Evolutionary conservation across 257 asterid genomes (phyloP).

Genomic region (Eucommia ulmoides): DNA sequence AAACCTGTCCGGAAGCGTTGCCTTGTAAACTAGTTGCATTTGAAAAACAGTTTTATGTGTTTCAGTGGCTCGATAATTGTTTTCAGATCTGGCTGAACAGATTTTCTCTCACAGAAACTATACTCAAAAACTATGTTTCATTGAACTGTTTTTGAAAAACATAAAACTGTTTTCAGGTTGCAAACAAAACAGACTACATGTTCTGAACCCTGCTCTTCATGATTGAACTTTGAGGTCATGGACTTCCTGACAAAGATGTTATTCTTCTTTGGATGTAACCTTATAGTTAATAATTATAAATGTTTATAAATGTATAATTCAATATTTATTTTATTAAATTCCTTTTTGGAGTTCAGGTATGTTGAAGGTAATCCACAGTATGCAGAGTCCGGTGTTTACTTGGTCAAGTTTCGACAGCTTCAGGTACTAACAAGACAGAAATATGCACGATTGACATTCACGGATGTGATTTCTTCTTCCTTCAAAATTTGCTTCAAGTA

Average conservation of each 20-base stretch:
- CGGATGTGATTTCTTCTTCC: neutral
- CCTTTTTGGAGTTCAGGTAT: constrained; percentile 41
- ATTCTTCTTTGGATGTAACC: no score
- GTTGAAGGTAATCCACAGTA: constrained; percentile 95
- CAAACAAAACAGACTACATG: no score
- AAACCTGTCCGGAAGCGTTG: neutral
- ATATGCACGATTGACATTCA: no score
- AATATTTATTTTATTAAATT: neutral
- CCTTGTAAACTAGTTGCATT: neutral
- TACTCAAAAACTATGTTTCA: no score
- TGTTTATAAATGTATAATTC: neutral
- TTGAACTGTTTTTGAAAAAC: no score
- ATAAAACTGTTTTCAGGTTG: no score
- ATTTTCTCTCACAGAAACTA: no score
- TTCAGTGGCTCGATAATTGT: no score
- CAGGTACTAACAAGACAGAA: constrained; percentile 44
- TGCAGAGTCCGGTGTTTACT: constrained; percentile 95
- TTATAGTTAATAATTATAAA: neutral
- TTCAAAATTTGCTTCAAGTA: neutral
- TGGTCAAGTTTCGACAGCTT: constrained; percentile 96
- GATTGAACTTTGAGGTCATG: constrained; percentile 9
- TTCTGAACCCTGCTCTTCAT: constrained; percentile 8
- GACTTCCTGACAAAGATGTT: constrained; percentile 4
- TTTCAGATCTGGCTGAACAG: no score
- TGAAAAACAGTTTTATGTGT: no score